Percentiles rank a stretch among this genome's conserved stretches.
Evolutionary conservation across 352 stramenopile species (phyloP).

Genomic region (Phytopythium montanum): DNA sequence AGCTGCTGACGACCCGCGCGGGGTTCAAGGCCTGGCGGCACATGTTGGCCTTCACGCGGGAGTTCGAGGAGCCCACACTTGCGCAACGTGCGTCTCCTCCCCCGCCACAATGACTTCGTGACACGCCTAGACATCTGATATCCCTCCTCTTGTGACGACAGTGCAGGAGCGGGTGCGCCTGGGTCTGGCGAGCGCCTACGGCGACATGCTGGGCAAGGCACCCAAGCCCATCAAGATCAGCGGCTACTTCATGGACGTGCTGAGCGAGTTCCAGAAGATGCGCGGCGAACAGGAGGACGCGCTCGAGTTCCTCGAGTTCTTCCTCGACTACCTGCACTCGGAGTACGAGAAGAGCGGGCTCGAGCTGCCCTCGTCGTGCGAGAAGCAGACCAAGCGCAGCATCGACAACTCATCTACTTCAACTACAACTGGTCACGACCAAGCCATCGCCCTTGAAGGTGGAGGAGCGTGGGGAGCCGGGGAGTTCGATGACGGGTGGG

Average conservation of each 20-base stretch:
- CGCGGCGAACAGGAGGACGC: conserved; percentile 80
- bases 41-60: conserved; percentile 74
- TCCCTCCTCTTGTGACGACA: conserved; percentile 5
- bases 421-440: background rate
- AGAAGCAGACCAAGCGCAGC: conserved; percentile 54
- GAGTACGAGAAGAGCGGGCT: conserved; percentile 78
- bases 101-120: background rate
- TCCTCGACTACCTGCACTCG: conserved; percentile 77
- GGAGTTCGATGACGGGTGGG: conserved; percentile 65
- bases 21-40: conserved; percentile 73
- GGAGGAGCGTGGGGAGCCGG: conserved; percentile 9
- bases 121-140: too few species aligned
- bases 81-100: conserved; percentile 42
- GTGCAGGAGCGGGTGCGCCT: conserved; percentile 14
- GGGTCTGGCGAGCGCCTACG: conserved; percentile 14
- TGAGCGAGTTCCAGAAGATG: conserved; percentile 82
- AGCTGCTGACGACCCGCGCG: conserved; percentile 39
- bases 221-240: conserved; percentile 74
- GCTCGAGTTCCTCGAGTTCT: conserved; percentile 86
- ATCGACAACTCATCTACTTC: conserved; percentile 2
- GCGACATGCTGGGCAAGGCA: conserved; percentile 41
- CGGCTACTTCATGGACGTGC: conserved; percentile 77
- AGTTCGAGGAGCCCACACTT: conserved; percentile 80
- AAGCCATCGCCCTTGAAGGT: background rate
- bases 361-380: conserved; percentile 46